Conservation (phyloP, 2,329 filamentous ascomycete species). For the Exophiala mesophila region DNA sequence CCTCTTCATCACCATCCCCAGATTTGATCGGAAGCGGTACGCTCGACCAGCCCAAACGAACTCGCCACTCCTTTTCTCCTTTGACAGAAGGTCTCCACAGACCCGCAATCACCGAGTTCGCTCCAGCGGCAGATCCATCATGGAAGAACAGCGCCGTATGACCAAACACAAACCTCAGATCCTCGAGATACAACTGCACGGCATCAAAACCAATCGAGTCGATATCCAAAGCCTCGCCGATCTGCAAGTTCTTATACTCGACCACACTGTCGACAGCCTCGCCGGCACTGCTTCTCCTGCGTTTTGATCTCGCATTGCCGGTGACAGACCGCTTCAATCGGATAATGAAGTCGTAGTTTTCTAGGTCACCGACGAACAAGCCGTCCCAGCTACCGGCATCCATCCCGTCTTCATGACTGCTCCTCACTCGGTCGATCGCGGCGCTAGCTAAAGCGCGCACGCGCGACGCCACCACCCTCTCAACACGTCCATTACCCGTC, state of each 20-base stretch:
- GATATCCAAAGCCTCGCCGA: conserved; percentile 37
- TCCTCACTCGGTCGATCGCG: conserved; percentile 59
- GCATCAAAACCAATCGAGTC: conserved; percentile 55
- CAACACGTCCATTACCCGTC: conserved; percentile 64
- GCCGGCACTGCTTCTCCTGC: conserved; percentile 25
- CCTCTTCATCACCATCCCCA: conserved; percentile 36
- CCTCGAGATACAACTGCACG: conserved; percentile 57
- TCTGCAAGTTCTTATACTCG: conserved; percentile 76
- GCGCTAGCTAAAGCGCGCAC: conserved; percentile 78
- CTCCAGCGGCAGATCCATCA: conserved; percentile 47
- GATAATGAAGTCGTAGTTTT: conserved; percentile 83
- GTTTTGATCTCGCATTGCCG: conserved; percentile 1
- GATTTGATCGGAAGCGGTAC: conserved; percentile 42
- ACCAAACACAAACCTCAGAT: conserved; percentile 63
- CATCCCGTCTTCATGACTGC: conserved; percentile 47
- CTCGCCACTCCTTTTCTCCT: conserved; percentile 58
- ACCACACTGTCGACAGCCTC: neutral
- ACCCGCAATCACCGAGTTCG: conserved; percentile 50
- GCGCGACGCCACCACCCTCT: conserved; percentile 76
- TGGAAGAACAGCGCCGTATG: conserved; percentile 75
- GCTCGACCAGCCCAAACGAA: conserved; percentile 65
- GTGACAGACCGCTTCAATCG: conserved; percentile 53
- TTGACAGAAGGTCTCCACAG: conserved; percentile 58
- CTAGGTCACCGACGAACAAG: conserved; percentile 68
- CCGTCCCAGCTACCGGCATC: conserved; percentile 43